Evolutionary conservation across 495 filamentous ascomycete genomes (phyloP).

Genomic region (Talaromyces wortmannii): DNA sequence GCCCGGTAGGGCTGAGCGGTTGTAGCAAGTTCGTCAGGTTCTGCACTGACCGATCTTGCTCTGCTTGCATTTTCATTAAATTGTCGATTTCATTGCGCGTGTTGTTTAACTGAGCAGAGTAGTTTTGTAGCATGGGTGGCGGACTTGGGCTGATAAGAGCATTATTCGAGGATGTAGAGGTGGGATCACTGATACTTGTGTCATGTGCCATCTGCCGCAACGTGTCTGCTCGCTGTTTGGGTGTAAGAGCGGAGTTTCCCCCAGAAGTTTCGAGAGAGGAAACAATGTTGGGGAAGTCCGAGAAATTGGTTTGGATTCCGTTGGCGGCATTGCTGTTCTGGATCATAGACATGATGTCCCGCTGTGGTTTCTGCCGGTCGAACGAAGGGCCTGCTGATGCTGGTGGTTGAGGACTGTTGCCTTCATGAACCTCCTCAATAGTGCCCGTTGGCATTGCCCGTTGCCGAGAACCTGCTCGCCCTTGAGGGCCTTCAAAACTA

Average conservation of each 20-base stretch:
- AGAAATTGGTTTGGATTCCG: slow-evolving; percentile 35
- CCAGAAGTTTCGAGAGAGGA: slow-evolving; percentile 57
- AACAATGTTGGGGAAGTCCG: slow-evolving; percentile 72
- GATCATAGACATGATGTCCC: slow-evolving; percentile 84
- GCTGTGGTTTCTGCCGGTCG: slow-evolving; percentile 36
- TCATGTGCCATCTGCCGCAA: slow-evolving; percentile 69
- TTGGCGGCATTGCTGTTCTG: slow-evolving; percentile 68
- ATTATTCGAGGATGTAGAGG: slow-evolving; percentile 27
- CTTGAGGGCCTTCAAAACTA: slow-evolving; percentile 21
- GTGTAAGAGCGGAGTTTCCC: slow-evolving; percentile 61
- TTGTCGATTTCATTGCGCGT: slow-evolving; percentile 68
- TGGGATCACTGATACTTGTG: slow-evolving; percentile 21
- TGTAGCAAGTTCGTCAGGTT: slow-evolving; percentile 63
- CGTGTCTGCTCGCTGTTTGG: slow-evolving; percentile 73
- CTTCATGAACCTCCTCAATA: slow-evolving; percentile 38
- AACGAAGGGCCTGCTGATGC: not conserved
- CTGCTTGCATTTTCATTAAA: slow-evolving; percentile 62
- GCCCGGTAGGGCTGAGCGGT: slow-evolving; percentile 71
- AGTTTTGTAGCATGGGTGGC: slow-evolving; percentile 51
- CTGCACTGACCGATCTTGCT: slow-evolving; percentile 66
- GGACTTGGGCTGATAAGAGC: slow-evolving; percentile 55
- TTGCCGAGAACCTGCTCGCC: slow-evolving; percentile 28
- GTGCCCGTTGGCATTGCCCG: slow-evolving; percentile 25
- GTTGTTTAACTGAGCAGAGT: slow-evolving; percentile 45
- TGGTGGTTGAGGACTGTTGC: slow-evolving; percentile 22